Base-by-base conservation (phyloP, 2,329 filamentous ascomycete species). In the Venturia oleaginea region DNA sequence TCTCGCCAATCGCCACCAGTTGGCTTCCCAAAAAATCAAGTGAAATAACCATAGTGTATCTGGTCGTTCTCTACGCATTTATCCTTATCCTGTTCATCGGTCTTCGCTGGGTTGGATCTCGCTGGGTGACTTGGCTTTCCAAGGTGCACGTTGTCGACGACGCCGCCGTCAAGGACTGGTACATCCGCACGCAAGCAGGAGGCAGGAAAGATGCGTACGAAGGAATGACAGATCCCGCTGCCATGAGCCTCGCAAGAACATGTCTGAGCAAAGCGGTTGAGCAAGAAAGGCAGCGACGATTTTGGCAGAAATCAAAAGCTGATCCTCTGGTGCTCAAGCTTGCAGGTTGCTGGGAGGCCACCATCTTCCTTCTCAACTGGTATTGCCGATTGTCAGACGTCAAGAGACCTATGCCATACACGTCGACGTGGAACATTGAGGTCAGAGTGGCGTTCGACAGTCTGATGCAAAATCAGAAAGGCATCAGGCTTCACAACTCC, bases 121-220 rank as follows among this genome's bases (percentile, higher is more conserved):
- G 82, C 67, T 87, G 85, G 85, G 80, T 82, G 4, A 82, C 78
- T 2, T 87, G 84, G 84, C 78, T 80, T 66, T 72, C 77, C 63
- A 78, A 79, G 51, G 79, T 84, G 54, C 77, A 79, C 59, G 76
- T 76, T 6, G 72, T 83, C 34, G 76, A 78, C 51, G 81, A 83
- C 67, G 72, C 75, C n/a, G 79, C 81, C 46, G 75, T 83, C 8
- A 73, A 81, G 38, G 73, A 75, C 17, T 84, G 81, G 80, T 82
- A 80, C 69, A 70, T 75, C 13, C 68, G 74, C 22, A 75, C 72
- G 40, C 67, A 69, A 43, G 66, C 67, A 68, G 37, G 55, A 17
- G 67, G 66, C 55, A 66, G 71, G 60, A 65, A 68, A 61, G 78
- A 79, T 30, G 70, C 77, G 0, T 77, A 81, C 34, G 73, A 74